Conservation (phyloP, 371 early-diverging fungal genomes). For the Actinomortierella wolfii region DNA sequence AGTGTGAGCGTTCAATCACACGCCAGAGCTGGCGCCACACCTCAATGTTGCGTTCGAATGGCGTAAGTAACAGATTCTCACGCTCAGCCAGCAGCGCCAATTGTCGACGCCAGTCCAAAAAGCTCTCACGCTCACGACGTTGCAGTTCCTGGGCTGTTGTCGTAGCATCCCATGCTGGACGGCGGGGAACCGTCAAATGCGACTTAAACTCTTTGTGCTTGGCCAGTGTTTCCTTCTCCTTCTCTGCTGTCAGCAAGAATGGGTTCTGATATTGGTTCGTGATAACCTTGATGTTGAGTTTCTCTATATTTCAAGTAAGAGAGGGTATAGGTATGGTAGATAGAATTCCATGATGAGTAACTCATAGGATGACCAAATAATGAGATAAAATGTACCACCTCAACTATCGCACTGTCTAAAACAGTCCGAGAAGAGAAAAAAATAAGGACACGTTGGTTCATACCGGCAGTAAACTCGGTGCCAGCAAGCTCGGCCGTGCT, state of each 20-base stretch:
- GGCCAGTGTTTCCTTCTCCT: conserved; percentile 74
- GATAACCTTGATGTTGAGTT: conserved; percentile 86
- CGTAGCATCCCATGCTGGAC: conserved; percentile 89
- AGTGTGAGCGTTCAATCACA: conserved; percentile 96
- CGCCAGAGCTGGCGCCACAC: conserved; percentile 99
- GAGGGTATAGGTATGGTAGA: no score
- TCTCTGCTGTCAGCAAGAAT: conserved; percentile 76
- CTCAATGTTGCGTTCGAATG: conserved; percentile 99
- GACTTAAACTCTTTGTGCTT: conserved; percentile 79
- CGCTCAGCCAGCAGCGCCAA: conserved; percentile 84
- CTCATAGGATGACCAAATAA: no score
- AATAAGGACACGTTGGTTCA: background rate
- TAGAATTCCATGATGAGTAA: no score
- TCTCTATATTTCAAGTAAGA: conserved; percentile 60
- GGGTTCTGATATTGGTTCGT: conserved; percentile 78
- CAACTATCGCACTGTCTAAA: no score
- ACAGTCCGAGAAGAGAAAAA: background rate
- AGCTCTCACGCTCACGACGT: conserved; percentile 79
- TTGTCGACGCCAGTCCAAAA: conserved; percentile 92
- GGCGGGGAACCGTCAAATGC: conserved; percentile 80
- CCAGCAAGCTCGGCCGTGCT: conserved; percentile 94
- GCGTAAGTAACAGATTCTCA: conserved; percentile 90
- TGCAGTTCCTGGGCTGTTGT: conserved; percentile 88
- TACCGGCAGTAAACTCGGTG: conserved; percentile 94
- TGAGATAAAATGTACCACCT: no score